Base-by-base conservation (phyloP, 2,329 filamentous ascomycete genomes). In the Penicillium frequentans region DNA sequence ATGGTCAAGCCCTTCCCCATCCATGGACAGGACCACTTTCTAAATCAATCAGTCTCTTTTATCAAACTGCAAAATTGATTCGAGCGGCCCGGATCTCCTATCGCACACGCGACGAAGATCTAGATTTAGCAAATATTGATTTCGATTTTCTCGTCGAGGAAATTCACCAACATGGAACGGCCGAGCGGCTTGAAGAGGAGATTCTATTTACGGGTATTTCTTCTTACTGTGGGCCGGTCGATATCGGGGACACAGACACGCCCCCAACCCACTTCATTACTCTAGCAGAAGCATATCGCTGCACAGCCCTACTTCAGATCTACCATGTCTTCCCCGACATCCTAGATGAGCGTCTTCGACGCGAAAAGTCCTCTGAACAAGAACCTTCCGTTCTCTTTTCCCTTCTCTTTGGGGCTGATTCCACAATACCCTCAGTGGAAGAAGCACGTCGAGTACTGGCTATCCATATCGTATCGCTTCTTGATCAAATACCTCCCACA, bases 261-360 rank as follows among this genome's bases (percentile, higher is more conserved):
- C 64, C 64, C 9, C 64, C 64, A 6, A 59, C 58, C 3, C 64
- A 66, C 49, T 66, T 66, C 35, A 64, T 65, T 11, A 64, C 61
- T 16, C 48, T 65, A 24, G 64, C 64, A 33, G 64, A 66, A 21
- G 59, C 57, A 35, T 64, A 66, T 52, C 64, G 64, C 31, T 66
- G 62, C 27, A 55, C 62, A 5, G 59, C 60, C 10, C 55, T 66
- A 5, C 57, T 66, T 16, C 64, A 66, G 50, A 66, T 66, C 16
- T 66, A 66, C 13, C 62, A 64, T 21, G 62, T 66, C 42, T 66
- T 64, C 44, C 62, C 62, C 26, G 57, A 64, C 2, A 64, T 66
- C 14, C 49, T 66, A 2, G 59, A 62, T 19, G 62, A 64, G 19
- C 52, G 64, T 5, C 31, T 66, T 0, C 56, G 26, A 24, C 55